Percentiles rank a stretch among this genome's conserved stretches.
Evolutionary conservation across 805 yeast genomes (phyloP).

Genomic region (Candida xyloterini): DNA sequence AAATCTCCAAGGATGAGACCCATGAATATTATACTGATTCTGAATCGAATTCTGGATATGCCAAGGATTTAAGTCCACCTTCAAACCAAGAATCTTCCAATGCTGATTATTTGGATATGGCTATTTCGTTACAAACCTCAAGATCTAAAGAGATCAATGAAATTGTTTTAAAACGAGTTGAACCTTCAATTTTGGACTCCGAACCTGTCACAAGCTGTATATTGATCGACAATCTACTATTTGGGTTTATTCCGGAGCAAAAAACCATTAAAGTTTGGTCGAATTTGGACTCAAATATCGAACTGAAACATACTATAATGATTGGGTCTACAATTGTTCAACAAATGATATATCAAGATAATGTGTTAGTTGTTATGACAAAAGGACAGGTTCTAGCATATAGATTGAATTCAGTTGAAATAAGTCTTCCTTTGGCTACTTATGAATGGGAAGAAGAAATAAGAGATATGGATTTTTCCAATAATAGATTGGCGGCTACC

Average conservation of each 20-base stretch:
- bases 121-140: conserved; percentile 24
- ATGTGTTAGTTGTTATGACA: conserved; percentile 16
- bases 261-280: conserved; percentile 23
- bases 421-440: conserved; percentile 6
- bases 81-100: conserved; percentile 7
- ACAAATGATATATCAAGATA: conserved; percentile 18
- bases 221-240: conserved; percentile 9
- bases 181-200: conserved; percentile 11
- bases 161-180: conserved; percentile 21
- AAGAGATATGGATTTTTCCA: conserved; percentile 17
- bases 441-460: conserved; percentile 15
- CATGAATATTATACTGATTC: conserved; percentile 16
- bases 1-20: conserved; percentile 20
- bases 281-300: conserved; percentile 9
- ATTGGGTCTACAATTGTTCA: conserved; percentile 8
- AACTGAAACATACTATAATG: conserved; percentile 13
- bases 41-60: conserved; percentile 1
- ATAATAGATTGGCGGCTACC: conserved; percentile 20
- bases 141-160: conserved; percentile 4
- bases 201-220: conserved; percentile 9
- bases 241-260: conserved; percentile 21
- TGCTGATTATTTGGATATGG: conserved; percentile 24
- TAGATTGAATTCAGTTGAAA: conserved; percentile 7
- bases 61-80: conserved; percentile 1
- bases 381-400: conserved; percentile 14